These are phyloP conservation scores for Penicillium mononematosum DNA, from an alignment of 495 filamentous ascomycete species.

Conservation along the genomic window DNA sequence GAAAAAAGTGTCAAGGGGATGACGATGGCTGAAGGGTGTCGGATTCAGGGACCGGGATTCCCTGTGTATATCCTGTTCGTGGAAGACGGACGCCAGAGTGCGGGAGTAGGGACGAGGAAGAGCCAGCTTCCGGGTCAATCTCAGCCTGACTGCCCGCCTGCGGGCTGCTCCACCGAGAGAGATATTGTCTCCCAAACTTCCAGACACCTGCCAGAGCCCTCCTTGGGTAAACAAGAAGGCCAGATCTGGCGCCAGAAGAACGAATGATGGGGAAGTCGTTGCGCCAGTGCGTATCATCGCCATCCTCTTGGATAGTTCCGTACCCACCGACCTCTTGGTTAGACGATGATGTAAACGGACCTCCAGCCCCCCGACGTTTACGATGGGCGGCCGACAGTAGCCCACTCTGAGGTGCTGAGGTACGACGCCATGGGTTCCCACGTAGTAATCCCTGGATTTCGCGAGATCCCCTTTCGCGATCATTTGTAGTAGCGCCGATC, in stretches of 20 bases:
- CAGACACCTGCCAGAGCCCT: slow-evolving; percentile 29
- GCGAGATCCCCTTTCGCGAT: slow-evolving; percentile 28
- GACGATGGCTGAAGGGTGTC: slow-evolving; percentile 5
- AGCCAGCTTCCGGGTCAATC: slow-evolving; percentile 8
- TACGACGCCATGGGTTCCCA: slow-evolving; percentile 23
- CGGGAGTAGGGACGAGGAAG: slow-evolving; percentile 24
- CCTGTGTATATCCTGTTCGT: slow-evolving; percentile 2
- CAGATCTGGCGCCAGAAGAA: background rate
- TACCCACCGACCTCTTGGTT: slow-evolving; percentile 22
- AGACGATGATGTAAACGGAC: slow-evolving; percentile 3
- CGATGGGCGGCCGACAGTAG: slow-evolving; percentile 22
- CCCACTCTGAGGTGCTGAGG: slow-evolving; percentile 30
- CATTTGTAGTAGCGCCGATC: slow-evolving; percentile 26
- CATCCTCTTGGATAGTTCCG: slow-evolving; percentile 31
- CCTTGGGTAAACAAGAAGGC: slow-evolving; percentile 38
- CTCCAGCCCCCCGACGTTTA: slow-evolving; percentile 17
- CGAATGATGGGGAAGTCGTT: background rate
- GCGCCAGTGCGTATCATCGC: background rate
- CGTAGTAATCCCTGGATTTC: slow-evolving; percentile 13
- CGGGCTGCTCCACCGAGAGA: slow-evolving; percentile 30
- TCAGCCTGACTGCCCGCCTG: slow-evolving; percentile 17
- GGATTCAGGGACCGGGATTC: background rate
- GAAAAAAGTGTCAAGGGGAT: slow-evolving; percentile 2
- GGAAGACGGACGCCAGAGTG: slow-evolving; percentile 9
- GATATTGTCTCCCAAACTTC: slow-evolving; percentile 29